phyloP scores from a whole-genome alignment of 1,139 yeast genomes.

The Yamadazyma spencermartinsiae region DNA sequence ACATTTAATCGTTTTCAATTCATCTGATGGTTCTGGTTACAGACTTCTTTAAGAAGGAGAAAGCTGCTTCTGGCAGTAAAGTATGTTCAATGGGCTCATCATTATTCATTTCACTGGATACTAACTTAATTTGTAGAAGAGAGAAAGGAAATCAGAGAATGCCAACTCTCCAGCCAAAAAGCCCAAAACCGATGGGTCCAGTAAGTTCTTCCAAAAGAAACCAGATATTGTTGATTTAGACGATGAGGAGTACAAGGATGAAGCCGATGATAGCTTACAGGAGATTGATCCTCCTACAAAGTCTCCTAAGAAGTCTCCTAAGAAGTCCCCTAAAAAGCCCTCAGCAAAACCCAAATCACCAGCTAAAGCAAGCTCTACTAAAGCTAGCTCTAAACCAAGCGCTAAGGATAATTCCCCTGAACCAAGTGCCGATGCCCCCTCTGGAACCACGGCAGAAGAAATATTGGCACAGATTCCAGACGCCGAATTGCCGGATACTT shows the following conservation, averaged over 20 bases:
- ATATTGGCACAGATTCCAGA: conserved; percentile 64
- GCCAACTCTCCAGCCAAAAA: conserved; percentile 5
- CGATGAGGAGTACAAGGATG: conserved; percentile 19
- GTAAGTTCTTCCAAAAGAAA: conserved; percentile 8
- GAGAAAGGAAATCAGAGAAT: conserved; percentile 4
- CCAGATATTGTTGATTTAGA: conserved; percentile 22
- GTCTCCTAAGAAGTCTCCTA: conserved; percentile 9
- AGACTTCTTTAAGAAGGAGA: conserved; percentile 19
- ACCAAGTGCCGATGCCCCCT: conserved; percentile 13
- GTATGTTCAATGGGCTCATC: conserved; percentile 8
- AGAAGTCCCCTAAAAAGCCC: conserved; percentile 12
- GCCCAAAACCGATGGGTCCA: conserved; percentile 5
- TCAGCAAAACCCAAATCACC: conserved; percentile 10
- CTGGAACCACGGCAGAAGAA: conserved; percentile 47
- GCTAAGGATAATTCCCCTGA: conserved; percentile 3
- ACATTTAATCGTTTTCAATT: not conserved
- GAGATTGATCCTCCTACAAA: conserved; percentile 9
- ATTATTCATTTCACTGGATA: not conserved
- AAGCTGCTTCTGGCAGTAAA: conserved; percentile 5
- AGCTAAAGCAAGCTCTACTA: conserved; percentile 6
- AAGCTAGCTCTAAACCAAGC: conserved; percentile 6
- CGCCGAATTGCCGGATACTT: conserved; percentile 62
- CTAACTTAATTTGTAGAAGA: conserved; percentile 8
- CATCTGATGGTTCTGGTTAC: conserved; percentile 20
- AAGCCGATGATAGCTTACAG: conserved; percentile 11